A percentile compares a stretch with the other conserved stretches of the same genome.
Conservation (phyloP, 805 yeast species). For the Candida yuanshanica region DNA sequence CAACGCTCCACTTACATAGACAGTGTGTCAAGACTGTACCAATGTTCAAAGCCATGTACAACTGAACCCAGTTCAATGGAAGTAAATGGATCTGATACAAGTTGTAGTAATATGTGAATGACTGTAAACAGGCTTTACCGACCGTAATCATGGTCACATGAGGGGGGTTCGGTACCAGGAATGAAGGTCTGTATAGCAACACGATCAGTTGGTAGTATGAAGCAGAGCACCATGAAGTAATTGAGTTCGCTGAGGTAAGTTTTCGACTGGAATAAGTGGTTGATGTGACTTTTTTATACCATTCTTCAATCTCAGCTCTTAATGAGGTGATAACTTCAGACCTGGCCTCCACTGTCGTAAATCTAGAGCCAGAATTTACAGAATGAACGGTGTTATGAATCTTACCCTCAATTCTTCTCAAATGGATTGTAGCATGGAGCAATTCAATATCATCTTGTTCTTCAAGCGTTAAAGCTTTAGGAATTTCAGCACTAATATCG, state of each 20-base stretch:
- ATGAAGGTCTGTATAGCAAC: slow-evolving; percentile 43
- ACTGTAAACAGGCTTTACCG: slow-evolving; percentile 39
- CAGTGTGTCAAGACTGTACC: slow-evolving; percentile 44
- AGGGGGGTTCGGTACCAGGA: slow-evolving; percentile 38
- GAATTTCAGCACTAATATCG: slow-evolving; percentile 42
- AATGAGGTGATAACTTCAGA: slow-evolving; percentile 4
- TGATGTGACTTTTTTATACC: slow-evolving; percentile 26
- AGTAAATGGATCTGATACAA: slow-evolving; percentile 37
- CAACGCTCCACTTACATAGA: slow-evolving; percentile 41
- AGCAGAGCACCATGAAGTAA: slow-evolving; percentile 29
- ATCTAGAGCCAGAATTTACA: slow-evolving; percentile 30
- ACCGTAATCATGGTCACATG: slow-evolving; percentile 31
- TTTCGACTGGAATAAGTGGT: slow-evolving; percentile 15
- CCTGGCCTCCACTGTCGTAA: slow-evolving; percentile 7
- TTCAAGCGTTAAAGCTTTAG: slow-evolving; percentile 34
- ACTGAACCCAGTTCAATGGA: slow-evolving; percentile 46
- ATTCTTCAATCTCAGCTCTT: slow-evolving; percentile 27
- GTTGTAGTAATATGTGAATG: slow-evolving; percentile 36
- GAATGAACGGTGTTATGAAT: slow-evolving; percentile 42
- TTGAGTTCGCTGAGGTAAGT: slow-evolving; percentile 4
- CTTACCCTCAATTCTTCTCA: slow-evolving; percentile 42
- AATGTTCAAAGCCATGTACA: slow-evolving; percentile 39
- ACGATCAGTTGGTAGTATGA: slow-evolving; percentile 41
- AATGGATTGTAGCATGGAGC: slow-evolving; percentile 34
- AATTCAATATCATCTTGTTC: slow-evolving; percentile 36